A percentile compares a stretch with the other conserved stretches of the same genome.
These are phyloP conservation scores for Posidonia australis DNA, from an alignment of 106 monocot species.

Conservation along the genomic window DNA sequence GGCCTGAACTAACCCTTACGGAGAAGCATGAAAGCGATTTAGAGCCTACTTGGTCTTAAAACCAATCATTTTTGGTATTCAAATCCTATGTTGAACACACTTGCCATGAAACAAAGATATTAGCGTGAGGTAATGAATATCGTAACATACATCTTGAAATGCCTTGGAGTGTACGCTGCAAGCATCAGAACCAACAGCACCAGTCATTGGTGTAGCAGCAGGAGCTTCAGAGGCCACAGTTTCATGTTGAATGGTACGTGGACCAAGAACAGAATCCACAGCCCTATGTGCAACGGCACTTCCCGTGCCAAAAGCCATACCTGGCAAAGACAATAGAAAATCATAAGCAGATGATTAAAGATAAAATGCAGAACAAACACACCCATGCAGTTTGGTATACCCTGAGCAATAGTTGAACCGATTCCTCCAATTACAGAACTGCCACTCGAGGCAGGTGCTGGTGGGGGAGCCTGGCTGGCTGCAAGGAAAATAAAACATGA, in stretches of 20 bases:
- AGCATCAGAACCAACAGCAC: constrained; percentile 35
- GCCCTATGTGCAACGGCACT: constrained; percentile 88
- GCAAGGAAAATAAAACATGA: constrained; percentile 5
- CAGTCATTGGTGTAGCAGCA: constrained; percentile 29
- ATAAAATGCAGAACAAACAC: neutral
- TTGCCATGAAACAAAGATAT: no score
- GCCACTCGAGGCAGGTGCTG: constrained; percentile 51
- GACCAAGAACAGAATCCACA: constrained; percentile 81
- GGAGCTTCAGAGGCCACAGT: constrained; percentile 24
- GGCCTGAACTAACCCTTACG: no score
- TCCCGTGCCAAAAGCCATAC: constrained; percentile 90
- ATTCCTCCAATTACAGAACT: constrained; percentile 82
- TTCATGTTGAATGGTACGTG: constrained; percentile 80
- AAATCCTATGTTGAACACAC: no score
- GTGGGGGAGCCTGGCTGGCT: constrained; percentile 63
- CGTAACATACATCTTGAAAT: constrained; percentile 75
- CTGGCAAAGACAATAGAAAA: constrained; percentile 17
- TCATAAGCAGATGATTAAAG: neutral
- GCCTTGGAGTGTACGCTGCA: constrained; percentile 72
- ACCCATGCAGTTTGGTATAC: constrained; percentile 1
- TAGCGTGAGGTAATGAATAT: neutral
- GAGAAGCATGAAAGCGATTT: no score
- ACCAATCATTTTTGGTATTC: no score
- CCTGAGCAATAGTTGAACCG: constrained; percentile 87
- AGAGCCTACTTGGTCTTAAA: no score